Conservation (phyloP, 1,284 basidiomycete genomes). For the Moesziomyces globuligerus region DNA sequence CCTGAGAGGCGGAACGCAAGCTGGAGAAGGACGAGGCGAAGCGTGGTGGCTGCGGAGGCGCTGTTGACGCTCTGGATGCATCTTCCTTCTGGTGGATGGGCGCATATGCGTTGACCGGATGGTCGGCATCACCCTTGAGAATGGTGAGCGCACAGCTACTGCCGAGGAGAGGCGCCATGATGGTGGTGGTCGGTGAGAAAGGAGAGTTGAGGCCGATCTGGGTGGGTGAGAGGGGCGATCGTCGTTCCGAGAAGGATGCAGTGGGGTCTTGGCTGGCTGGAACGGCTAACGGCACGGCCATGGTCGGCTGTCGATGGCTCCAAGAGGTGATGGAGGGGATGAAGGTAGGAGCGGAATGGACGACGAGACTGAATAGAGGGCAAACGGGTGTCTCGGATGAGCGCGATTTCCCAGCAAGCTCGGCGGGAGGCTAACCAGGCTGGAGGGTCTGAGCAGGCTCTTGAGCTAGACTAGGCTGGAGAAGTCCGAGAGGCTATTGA, state of each 20-base stretch:
- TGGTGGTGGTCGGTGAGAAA: slow-evolving; percentile 11
- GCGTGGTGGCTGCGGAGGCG: slow-evolving; percentile 15
- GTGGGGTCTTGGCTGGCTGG: slow-evolving; percentile 4
- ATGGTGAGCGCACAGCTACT: slow-evolving; percentile 46
- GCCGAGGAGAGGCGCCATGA: slow-evolving; percentile 17
- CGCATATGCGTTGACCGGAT: slow-evolving; percentile 31
- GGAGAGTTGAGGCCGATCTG: slow-evolving; percentile 15
- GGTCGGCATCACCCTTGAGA: slow-evolving; percentile 31
- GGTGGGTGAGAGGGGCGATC: slow-evolving; percentile 8
- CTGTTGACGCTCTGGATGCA: not conserved
- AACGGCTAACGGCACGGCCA: slow-evolving; percentile 40
- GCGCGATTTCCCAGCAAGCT: too few relatives aligned
- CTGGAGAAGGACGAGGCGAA: slow-evolving; percentile 39
- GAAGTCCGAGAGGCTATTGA: too few relatives aligned
- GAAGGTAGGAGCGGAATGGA: too few relatives aligned
- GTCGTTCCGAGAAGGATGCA: slow-evolving; percentile 10
- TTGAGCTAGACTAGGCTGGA: too few relatives aligned
- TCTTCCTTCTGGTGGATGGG: slow-evolving; percentile 30
- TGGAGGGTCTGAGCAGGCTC: too few relatives aligned
- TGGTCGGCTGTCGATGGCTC: slow-evolving; percentile 6
- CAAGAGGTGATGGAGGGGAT: slow-evolving; percentile 1
- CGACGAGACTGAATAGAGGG: too few relatives aligned
- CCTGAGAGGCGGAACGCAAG: slow-evolving; percentile 14
- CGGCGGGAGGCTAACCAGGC: too few relatives aligned
- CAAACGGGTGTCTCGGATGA: too few relatives aligned